Conservation (phyloP, 192 early-diverging fungal genomes). For the Haplosporangium gracile region DNA sequence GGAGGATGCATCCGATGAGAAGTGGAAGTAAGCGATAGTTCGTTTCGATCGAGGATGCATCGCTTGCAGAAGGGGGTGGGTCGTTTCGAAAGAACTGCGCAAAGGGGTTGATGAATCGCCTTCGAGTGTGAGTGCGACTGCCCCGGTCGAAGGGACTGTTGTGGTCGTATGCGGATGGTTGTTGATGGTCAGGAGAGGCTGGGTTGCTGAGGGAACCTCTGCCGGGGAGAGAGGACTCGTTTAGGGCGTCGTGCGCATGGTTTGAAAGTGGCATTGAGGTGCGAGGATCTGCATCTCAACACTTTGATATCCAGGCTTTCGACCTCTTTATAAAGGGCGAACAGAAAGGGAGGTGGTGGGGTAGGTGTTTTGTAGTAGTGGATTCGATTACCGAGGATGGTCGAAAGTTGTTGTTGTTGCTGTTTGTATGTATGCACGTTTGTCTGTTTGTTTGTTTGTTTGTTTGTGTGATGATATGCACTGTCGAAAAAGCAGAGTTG, state of each 20-base stretch:
- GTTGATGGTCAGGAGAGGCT: background rate
- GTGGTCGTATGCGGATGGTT: background rate
- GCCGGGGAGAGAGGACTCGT: background rate
- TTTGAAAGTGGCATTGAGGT: constrained; percentile 10
- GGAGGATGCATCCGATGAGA: constrained; percentile 43
- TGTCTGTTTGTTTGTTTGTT: too few relatives aligned
- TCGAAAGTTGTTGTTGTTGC: too few relatives aligned
- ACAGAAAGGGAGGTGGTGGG: background rate
- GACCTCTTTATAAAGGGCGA: background rate
- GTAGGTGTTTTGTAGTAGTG: too few relatives aligned
- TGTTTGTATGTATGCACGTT: too few relatives aligned
- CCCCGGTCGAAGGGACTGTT: background rate
- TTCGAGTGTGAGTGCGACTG: background rate
- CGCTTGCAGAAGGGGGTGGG: background rate
- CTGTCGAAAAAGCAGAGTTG: too few relatives aligned
- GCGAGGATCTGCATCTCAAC: background rate
- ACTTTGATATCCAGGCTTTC: background rate
- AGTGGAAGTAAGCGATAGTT: constrained; percentile 35
- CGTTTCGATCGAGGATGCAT: constrained; percentile 11
- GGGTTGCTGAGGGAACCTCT: background rate
- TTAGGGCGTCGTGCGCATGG: background rate
- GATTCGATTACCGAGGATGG: too few relatives aligned
- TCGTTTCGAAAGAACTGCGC: background rate
- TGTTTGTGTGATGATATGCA: too few relatives aligned
- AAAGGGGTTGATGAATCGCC: background rate